Evolutionary conservation across 2,329 filamentous ascomycete genomes (phyloP).

Genomic region (Blumeria hordei): DNA sequence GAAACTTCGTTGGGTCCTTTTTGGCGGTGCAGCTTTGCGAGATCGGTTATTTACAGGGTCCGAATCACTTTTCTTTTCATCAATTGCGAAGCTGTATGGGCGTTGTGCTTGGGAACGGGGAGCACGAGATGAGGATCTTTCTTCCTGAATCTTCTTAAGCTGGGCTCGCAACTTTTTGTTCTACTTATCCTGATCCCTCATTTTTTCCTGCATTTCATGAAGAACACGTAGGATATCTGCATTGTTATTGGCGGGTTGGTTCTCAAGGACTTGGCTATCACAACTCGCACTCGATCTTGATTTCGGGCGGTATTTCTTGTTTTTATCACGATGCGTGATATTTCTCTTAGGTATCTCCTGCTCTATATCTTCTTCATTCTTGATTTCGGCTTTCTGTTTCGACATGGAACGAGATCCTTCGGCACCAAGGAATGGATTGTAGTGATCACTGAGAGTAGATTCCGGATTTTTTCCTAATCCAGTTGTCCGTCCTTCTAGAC

Average conservation of each 20-base stretch:
- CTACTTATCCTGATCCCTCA: no score
- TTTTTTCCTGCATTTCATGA: background rate
- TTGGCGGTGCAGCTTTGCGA: background rate
- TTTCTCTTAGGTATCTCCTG: background rate
- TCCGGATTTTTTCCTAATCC: no score
- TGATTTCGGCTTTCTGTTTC: background rate
- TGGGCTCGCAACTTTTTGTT: no score
- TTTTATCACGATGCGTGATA: background rate
- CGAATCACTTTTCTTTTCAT: background rate
- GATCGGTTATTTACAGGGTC: background rate
- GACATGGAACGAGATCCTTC: background rate
- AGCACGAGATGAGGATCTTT: background rate
- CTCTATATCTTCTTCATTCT: background rate
- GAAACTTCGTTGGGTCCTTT: background rate
- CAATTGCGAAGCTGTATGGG: background rate
- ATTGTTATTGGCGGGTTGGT: background rate
- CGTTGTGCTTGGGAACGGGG: background rate
- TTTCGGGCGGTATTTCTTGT: background rate
- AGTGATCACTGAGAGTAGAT: no score
- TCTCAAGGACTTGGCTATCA: background rate
- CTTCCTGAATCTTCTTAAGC: background rate
- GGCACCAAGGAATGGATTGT: background rate
- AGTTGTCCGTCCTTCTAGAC: background rate
- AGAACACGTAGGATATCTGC: background rate
- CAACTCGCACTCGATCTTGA: no score